Conservation (phyloP, 768 basidiomycete genomes). For the Pisolithus microcarpus region DNA sequence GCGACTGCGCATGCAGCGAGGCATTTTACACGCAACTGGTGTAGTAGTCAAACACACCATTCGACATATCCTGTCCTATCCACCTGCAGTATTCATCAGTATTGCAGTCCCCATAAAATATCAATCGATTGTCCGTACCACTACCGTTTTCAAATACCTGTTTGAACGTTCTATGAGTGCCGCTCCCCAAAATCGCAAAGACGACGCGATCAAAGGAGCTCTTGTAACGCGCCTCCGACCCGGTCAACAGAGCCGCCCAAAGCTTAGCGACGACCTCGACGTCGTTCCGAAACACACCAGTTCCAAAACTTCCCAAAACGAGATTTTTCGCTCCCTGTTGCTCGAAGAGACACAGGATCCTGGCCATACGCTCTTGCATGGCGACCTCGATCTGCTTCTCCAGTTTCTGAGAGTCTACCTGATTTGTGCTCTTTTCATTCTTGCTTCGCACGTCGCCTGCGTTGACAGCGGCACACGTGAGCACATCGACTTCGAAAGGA, state of each 20-base stretch:
- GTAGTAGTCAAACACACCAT: no score
- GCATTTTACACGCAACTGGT: no score
- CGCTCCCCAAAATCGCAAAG: slow-evolving; percentile 56
- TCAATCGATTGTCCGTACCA: neutral
- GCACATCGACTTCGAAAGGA: slow-evolving; percentile 55
- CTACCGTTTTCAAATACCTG: neutral
- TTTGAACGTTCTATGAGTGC: slow-evolving; percentile 40
- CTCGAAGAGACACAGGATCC: slow-evolving; percentile 38
- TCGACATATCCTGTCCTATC: no score
- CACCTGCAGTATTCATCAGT: no score
- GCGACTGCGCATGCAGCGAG: no score
- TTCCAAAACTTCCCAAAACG: slow-evolving; percentile 41
- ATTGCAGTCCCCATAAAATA: neutral
- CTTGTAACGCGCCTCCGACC: slow-evolving; percentile 45
- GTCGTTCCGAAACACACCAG: slow-evolving; percentile 35
- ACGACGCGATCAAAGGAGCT: slow-evolving; percentile 54
- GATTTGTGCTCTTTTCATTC: slow-evolving; percentile 1
- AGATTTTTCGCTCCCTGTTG: slow-evolving; percentile 31
- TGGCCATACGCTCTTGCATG: slow-evolving; percentile 46
- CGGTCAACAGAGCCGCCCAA: slow-evolving; percentile 40
- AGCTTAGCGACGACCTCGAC: slow-evolving; percentile 36
- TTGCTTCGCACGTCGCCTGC: slow-evolving; percentile 43
- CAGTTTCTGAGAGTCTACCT: neutral
- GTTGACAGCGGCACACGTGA: slow-evolving; percentile 73
- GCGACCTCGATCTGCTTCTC: slow-evolving; percentile 36